Evolutionary conservation across 805 yeast species (phyloP).

Genomic region (Grigorovia jiainica): DNA sequence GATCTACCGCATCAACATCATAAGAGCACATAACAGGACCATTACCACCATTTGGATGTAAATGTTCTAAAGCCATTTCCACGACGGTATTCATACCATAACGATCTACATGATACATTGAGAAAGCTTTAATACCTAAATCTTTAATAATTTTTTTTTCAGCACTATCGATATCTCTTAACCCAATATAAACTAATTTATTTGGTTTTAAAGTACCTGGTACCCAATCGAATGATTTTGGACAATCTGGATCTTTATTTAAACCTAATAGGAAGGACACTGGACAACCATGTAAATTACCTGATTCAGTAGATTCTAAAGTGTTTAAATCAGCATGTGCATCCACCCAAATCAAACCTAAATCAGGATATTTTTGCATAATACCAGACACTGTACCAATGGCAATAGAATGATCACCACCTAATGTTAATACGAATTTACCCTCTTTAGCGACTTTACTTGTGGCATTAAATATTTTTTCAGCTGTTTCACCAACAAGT

Average conservation of each 20-base stretch:
- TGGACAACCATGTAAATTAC: conserved; percentile 96
- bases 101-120: conserved; percentile 94
- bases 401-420: conserved; percentile 96
- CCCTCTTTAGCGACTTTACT: conserved; percentile 37
- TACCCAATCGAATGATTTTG: conserved; percentile 76
- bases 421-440: conserved; percentile 71
- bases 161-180: conserved; percentile 84
- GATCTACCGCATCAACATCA: conserved; percentile 96
- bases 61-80: conserved; percentile 74
- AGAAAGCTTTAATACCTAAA: conserved; percentile 67
- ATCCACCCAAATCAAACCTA: conserved; percentile 90
- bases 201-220: conserved; percentile 53
- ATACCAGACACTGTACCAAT: conserved; percentile 88
- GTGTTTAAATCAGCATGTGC: conserved; percentile 98
- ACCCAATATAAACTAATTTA: conserved; percentile 84
- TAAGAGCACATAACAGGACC: conserved; percentile 83
- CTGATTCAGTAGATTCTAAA: conserved; percentile 70
- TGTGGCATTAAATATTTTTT: conserved; percentile 54
- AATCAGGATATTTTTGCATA: conserved; percentile 68
- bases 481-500: conserved; percentile 66
- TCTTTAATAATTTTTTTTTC: conserved; percentile 71
- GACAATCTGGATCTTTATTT: conserved; percentile 42
- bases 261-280: conserved; percentile 84
- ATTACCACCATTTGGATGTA: conserved; percentile 61
- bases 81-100: conserved; percentile 87